phyloP scores from a whole-genome alignment of 2,329 filamentous ascomycete species.

The Clarireedia hainanense region DNA sequence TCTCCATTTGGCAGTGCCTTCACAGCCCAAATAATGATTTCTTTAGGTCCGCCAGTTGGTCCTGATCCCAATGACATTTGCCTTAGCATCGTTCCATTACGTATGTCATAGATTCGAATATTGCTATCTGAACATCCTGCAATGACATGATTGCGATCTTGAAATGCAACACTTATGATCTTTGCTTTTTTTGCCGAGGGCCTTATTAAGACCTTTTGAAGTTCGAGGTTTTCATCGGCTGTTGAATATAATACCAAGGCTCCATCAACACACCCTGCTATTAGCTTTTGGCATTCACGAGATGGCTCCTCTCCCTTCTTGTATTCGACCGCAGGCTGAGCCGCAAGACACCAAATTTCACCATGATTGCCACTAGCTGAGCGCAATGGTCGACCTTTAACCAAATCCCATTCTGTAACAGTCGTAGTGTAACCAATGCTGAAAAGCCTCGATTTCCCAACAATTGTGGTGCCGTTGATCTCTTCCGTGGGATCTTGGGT shows the following conservation, averaged over 20 bases:
- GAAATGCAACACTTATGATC: constrained; percentile 86
- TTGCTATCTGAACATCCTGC: constrained; percentile 94
- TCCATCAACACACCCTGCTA: constrained; percentile 86
- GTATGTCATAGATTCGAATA: constrained; percentile 84
- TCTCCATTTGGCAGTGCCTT: constrained; percentile 81
- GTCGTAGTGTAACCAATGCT: constrained; percentile 91
- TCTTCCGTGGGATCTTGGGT: constrained; percentile 74
- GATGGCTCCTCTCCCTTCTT: constrained; percentile 28
- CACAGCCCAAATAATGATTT: constrained; percentile 88
- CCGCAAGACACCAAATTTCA: constrained; percentile 93
- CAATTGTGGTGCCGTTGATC: constrained; percentile 48
- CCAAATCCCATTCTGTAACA: constrained; percentile 92
- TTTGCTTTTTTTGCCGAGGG: constrained; percentile 77
- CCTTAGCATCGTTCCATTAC: constrained; percentile 66
- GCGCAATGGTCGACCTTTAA: constrained; percentile 65
- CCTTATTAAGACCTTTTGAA: constrained; percentile 66
- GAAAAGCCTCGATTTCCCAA: constrained; percentile 78
- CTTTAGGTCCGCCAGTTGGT: constrained; percentile 66
- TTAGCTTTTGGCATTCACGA: constrained; percentile 51
- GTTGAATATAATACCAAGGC: constrained; percentile 82
- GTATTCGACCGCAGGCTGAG: constrained; percentile 51
- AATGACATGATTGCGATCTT: constrained; percentile 72
- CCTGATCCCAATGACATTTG: constrained; percentile 83
- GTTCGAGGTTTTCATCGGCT: constrained; percentile 73
- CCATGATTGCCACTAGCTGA: constrained; percentile 89